Conservation (phyloP, 1,284 basidiomycete genomes). For the Hypsizygus ulmarius region DNA sequence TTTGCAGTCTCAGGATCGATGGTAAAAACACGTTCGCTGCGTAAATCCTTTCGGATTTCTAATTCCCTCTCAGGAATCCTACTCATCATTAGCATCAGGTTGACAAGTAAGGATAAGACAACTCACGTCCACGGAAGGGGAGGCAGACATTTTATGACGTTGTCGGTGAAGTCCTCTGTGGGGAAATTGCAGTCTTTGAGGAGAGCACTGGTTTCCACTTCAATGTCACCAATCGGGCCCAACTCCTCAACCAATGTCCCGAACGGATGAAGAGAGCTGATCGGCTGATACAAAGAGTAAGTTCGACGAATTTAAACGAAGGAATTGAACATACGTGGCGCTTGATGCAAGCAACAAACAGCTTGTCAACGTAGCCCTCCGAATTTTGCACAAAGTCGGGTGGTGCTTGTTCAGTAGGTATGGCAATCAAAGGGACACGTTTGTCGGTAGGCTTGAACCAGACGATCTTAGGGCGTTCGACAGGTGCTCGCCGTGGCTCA, state of each 20-base stretch:
- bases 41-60: constrained; percentile 84
- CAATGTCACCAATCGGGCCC: constrained; percentile 96
- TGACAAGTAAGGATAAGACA: background rate
- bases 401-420: constrained; percentile 99
- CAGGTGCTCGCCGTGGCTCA: constrained; percentile 69
- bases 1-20: constrained; percentile 90
- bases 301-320: constrained; percentile 3
- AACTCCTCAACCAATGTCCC: constrained; percentile 98
- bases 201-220: constrained; percentile 96
- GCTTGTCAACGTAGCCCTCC: constrained; percentile 84
- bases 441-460: constrained; percentile 99
- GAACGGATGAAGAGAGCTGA: constrained; percentile 97
- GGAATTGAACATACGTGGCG: constrained; percentile 65
- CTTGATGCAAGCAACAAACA: constrained; percentile 99
- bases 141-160: constrained; percentile 94
- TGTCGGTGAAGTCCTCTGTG: constrained; percentile 89
- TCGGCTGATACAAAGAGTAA: constrained; percentile 50
- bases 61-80: constrained; percentile 92
- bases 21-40: constrained; percentile 84
- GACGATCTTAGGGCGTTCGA: constrained; percentile 96
- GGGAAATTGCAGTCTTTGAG: constrained; percentile 99
- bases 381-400: constrained; percentile 94
- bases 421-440: constrained; percentile 97
- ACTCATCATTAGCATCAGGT: constrained; percentile 3
- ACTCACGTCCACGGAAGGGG: constrained; percentile 91